Evolutionary conservation across 1,284 basidiomycete species (phyloP).

Genomic region (Takashimella koratensis): DNA sequence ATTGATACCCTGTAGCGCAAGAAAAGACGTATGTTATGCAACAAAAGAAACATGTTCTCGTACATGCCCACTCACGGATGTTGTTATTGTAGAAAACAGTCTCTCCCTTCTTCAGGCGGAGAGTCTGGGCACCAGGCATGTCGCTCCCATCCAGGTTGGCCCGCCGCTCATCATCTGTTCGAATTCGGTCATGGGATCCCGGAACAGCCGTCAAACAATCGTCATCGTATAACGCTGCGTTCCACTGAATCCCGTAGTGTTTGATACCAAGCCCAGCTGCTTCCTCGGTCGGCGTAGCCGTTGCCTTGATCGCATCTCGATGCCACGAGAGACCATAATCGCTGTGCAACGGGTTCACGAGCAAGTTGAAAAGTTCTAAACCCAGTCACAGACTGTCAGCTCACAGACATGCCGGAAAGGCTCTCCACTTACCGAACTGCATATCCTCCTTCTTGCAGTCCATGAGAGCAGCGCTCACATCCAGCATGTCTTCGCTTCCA

Average conservation of each 20-base stretch:
- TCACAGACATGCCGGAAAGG: no score
- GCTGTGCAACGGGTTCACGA: constrained; percentile 66
- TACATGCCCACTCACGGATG: constrained; percentile 58
- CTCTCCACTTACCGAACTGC: constrained; percentile 70
- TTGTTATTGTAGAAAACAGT: constrained; percentile 80
- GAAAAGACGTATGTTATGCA: no score
- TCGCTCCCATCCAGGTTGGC: constrained; percentile 57
- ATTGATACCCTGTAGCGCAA: no score
- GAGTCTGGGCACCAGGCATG: constrained; percentile 65
- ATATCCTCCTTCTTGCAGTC: constrained; percentile 57
- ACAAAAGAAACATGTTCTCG: no score
- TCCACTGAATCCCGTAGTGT: constrained; percentile 77
- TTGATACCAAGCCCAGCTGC: constrained; percentile 57
- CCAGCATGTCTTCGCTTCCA: constrained; percentile 57
- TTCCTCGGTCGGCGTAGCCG: constrained; percentile 65
- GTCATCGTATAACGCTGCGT: constrained; percentile 72
- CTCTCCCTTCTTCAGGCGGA: constrained; percentile 64
- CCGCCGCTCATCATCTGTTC: constrained; percentile 61
- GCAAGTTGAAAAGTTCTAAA: constrained; percentile 72
- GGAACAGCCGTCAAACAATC: constrained; percentile 72
- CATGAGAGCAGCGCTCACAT: constrained; percentile 56
- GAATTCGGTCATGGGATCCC: constrained; percentile 59
- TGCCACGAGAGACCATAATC: constrained; percentile 78
- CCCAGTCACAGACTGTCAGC: no score
- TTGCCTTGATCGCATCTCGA: constrained; percentile 68